A percentile compares a stretch with the other conserved stretches of the same genome.
phyloP scores from a whole-genome alignment of 805 yeast species.

The Barnettozyma vustinii region DNA sequence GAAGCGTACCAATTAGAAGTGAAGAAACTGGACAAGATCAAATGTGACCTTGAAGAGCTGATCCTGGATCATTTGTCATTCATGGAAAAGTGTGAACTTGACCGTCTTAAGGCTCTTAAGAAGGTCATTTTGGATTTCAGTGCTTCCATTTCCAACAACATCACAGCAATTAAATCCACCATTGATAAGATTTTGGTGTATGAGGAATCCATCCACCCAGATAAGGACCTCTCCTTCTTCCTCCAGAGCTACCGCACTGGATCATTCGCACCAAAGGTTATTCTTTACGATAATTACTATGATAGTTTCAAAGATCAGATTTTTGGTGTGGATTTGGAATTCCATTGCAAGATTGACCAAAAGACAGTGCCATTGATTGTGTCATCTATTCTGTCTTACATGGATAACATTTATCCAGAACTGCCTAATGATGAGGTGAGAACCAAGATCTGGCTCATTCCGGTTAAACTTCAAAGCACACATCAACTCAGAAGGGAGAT shows the following conservation, averaged over 20 bases:
- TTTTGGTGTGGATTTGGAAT: conserved; percentile 74
- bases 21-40: conserved; percentile 51
- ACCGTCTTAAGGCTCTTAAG: conserved; percentile 70
- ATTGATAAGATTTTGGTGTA: conserved; percentile 56
- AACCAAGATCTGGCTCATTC: conserved; percentile 60
- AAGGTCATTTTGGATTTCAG: conserved; percentile 70
- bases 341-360: conserved; percentile 64
- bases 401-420: conserved; percentile 69
- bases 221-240: conserved; percentile 58
- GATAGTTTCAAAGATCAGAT: conserved; percentile 61
- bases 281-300: conserved; percentile 75
- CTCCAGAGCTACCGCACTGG: conserved; percentile 72
- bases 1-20: conserved; percentile 49
- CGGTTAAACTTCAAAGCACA: conserved; percentile 53
- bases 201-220: conserved; percentile 71
- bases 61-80: conserved; percentile 67
- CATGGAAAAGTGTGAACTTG: conserved; percentile 79
- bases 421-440: conserved; percentile 64
- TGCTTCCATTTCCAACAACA: conserved; percentile 56
- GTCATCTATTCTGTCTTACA: conserved; percentile 54
- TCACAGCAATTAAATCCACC: conserved; percentile 49
- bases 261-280: conserved; percentile 63
- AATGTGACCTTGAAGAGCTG: conserved; percentile 72
- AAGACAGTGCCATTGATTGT: conserved; percentile 67
- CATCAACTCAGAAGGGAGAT: conserved; percentile 58